Conservation (phyloP, 768 basidiomycete species). For the Pseudohyphozyma bogoriensis region DNA sequence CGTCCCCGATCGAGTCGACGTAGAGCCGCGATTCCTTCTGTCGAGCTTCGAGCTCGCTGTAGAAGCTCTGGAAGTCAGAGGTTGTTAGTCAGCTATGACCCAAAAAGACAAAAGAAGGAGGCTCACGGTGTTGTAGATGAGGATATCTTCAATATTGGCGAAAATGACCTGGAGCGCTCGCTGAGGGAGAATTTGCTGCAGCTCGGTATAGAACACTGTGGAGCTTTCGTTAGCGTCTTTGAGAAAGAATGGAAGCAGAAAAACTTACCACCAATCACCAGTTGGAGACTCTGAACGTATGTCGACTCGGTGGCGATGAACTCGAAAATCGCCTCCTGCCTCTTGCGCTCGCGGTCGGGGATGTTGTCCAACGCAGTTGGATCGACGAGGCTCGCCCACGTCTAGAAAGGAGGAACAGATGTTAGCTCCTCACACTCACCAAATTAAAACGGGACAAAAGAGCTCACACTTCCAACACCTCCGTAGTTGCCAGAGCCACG, state of each 20-base stretch:
- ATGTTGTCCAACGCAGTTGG: conserved; percentile 71
- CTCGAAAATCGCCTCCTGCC: conserved; percentile 95
- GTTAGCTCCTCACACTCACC: too few species aligned
- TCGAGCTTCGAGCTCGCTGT: conserved; percentile 79
- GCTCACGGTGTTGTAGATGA: conserved; percentile 73
- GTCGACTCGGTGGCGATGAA: conserved; percentile 80
- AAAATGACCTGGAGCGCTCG: conserved; percentile 77
- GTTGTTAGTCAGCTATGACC: not conserved
- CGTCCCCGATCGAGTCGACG: conserved; percentile 76
- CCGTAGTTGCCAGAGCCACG: not conserved
- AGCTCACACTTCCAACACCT: conserved; percentile 16
- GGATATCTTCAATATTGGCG: conserved; percentile 84
- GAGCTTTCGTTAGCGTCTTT: not conserved
- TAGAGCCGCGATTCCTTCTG: conserved; percentile 89
- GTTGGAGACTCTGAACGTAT: conserved; percentile 83
- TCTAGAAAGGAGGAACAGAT: conserved; percentile 38
- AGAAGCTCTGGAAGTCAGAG: conserved; percentile 47
- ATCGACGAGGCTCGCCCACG: conserved; percentile 88
- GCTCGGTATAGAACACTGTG: conserved; percentile 69
- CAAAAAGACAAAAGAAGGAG: not conserved
- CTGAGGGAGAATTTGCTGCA: conserved; percentile 59
- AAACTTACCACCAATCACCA: conserved; percentile 67
- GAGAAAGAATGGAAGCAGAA: not conserved
- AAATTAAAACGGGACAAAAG: too few species aligned
- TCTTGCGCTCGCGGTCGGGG: conserved; percentile 62